Conservation (phyloP, 1,139 yeast genomes). For the Blastobotrys arbuscula region DNA sequence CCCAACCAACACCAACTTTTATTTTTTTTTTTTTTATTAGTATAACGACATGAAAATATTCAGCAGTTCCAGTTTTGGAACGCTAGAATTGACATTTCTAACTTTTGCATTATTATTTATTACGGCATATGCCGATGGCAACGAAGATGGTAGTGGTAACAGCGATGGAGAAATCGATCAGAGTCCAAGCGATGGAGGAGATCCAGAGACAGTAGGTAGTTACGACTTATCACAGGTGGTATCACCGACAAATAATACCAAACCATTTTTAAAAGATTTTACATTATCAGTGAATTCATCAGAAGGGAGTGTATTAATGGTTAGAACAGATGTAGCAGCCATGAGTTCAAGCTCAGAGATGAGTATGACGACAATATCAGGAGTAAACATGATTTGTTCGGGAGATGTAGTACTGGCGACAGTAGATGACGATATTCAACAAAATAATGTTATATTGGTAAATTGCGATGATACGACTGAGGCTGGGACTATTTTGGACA, state of each 20-base stretch:
- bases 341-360: constrained; percentile 18
- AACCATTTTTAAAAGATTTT: constrained; percentile 16
- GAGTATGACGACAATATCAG: constrained; percentile 19
- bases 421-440: constrained; percentile 10
- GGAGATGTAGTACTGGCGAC: constrained; percentile 21
- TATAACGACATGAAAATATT: neutral
- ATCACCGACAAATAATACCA: constrained; percentile 20
- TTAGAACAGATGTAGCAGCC: constrained; percentile 23
- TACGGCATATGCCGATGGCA: neutral
- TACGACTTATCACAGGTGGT: constrained; percentile 19
- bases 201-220: constrained; percentile 17
- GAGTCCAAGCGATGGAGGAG: neutral
- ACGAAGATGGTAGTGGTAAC: neutral
- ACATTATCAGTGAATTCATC: constrained; percentile 16
- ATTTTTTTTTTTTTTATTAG: neutral
- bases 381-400: constrained; percentile 22
- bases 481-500: constrained; percentile 25
- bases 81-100: neutral
- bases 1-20: no score
- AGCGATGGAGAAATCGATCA: neutral
- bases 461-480: constrained; percentile 27
- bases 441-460: constrained; percentile 25
- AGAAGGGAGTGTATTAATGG: constrained; percentile 14
- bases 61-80: neutral
- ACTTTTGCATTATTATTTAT: neutral